Evolutionary conservation across 2,329 filamentous ascomycete species (phyloP), one percentile per base, ranked within the genome.

Genomic region (Sporothrix sp.): DNA sequence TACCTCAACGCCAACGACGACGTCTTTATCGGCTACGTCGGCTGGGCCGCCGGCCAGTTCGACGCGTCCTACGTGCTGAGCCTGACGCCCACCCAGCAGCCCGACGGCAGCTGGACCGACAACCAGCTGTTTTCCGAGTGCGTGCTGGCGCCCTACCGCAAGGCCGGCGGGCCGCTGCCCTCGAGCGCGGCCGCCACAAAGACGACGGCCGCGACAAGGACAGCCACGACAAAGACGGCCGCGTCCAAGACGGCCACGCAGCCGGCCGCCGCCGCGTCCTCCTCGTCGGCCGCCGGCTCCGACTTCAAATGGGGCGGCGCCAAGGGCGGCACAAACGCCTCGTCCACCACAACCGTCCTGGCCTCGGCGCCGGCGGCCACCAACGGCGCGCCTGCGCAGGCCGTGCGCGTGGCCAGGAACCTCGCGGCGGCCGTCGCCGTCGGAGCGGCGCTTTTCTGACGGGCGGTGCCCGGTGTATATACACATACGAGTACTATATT

Each of bases 1-100:
- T 63, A 60, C 53, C 48, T 66, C 47, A 63, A 66, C 49, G 45
- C 48, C 66, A 71, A 58, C 60, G 55, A 52, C 13, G 58, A 63
- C 38, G 60, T 63, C 49, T 62, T 60, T 48, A 48, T 64, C 8
- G 62, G 62, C 9, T 56, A 58, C 28, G 57, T 61, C 27, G 59
- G 54, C 40, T 64, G 62, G 62, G 56, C 57, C 0, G 62, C 62
- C 7, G 62, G 62, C 8, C 50, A 50, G 7, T 64, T 64, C 52
- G 55, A 52, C 42, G 23, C 37, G 25, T 54, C 54, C 7, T 64
- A 64, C 40, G 53, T 60, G 35, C 58, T 64, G 21, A 56, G 56
- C 39, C 56, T 62, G 59, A 60, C 59, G 16, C 61, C 62, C 3
- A 58, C 52, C 20, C n/a, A 33, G 10, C 18, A 25, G 16, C 6